These are phyloP conservation scores for Linum usitatissimum DNA, from an alignment of 345 rosid species.

Conservation along the genomic window DNA sequence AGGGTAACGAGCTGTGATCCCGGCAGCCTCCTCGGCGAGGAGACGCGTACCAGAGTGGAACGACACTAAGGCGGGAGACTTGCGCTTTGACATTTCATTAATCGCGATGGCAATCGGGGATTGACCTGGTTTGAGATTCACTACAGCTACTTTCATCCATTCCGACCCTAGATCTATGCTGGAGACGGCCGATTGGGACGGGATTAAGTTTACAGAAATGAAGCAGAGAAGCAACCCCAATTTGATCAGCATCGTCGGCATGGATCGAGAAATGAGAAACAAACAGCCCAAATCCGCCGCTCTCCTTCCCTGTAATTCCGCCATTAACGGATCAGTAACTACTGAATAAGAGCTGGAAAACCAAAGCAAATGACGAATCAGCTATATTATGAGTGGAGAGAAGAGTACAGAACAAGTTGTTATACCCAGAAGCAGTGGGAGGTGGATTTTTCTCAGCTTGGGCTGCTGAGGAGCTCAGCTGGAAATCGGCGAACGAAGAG, in stretches of 20 bases:
- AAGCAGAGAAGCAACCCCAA: slow-evolving; percentile 13
- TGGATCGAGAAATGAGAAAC: no score
- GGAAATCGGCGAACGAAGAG: background rate
- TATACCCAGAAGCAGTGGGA: background rate
- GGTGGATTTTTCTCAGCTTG: background rate
- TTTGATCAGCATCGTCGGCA: slow-evolving; percentile 1
- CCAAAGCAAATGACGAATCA: background rate
- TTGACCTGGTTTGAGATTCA: slow-evolving; percentile 79
- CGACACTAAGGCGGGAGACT: slow-evolving; percentile 80
- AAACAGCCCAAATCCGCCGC: background rate
- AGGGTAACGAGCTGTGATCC: slow-evolving; percentile 80
- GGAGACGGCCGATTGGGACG: slow-evolving; percentile 64
- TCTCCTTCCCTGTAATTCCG: background rate
- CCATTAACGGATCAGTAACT: background rate
- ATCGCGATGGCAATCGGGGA: slow-evolving; percentile 85
- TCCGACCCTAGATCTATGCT: slow-evolving; percentile 98
- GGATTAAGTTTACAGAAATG: background rate
- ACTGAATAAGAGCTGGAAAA: no score
- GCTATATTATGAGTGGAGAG: background rate
- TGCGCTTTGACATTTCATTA: slow-evolving; percentile 97
- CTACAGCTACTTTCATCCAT: slow-evolving; percentile 86
- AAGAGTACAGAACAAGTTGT: background rate
- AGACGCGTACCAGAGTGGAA: slow-evolving; percentile 68
- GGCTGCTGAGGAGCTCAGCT: no score
- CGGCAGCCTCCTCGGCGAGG: slow-evolving; percentile 90